Base-by-base conservation (phyloP, 1,139 yeast genomes). In the Komagataea norvegica region DNA sequence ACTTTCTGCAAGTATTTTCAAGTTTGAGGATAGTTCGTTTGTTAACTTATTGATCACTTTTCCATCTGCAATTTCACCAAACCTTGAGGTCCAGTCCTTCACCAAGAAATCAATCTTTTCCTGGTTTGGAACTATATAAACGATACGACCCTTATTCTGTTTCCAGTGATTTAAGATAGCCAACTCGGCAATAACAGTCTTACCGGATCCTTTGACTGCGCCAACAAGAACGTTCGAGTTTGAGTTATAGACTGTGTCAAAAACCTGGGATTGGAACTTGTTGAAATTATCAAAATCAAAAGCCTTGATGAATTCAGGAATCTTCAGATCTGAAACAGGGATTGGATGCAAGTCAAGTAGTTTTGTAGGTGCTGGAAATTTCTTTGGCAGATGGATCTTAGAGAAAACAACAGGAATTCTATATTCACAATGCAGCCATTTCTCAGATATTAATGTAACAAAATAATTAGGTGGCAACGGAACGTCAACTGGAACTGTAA, bases 361-460 rank as follows among this genome's bases (percentile, higher is more conserved):
- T 40, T 71, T 71, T 3, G 85, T 73, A 22, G 78, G 79, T 0
- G 82, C 70, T 0, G 88, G 79, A 42, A 81, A 77, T 47, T 75
- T 77, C 52, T 77, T 77, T 8, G 96, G 96, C 5, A 83, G 46
- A n/a, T n/a, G n/a, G n/a, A n/a, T 29, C 65, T 66, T 36, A 87
- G 51, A 26, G 41, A 91, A 63, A 34, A 77, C 60, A 2, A 87
- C 64, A 0, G 96, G 87, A 2, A 73, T 57, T 42, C 74, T 73
- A 48, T 73, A 68, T 37, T 77, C 86, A 40, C 88, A 77, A 44
- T 85, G 89, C 8, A 88, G 61, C 98, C 98, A 91, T 43, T 70
- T 75, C 43, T 88, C 95, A 43, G 95, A 86, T 3, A 83, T 63
- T 15, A 88, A 57, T 0, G 83, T 69, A 6, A 88, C 71, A 58